phyloP scores from a whole-genome alignment of 2,329 filamentous ascomycete genomes.

The Pseudocercospora fuligena region DNA sequence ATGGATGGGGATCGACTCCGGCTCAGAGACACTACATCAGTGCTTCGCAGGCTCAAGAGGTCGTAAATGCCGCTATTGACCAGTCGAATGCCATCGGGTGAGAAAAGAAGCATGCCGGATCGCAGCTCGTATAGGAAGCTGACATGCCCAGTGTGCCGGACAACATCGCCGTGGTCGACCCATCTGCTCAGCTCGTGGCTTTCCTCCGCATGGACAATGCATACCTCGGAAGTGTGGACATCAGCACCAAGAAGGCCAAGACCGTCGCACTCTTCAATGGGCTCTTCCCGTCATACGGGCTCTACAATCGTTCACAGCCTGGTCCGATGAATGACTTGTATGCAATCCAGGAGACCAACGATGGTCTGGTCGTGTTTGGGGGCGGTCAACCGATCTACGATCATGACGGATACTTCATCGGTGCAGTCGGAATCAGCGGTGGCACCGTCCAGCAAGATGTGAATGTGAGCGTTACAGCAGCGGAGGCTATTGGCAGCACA shows the following conservation, averaged over 20 bases:
- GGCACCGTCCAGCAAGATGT: slow-evolving; percentile 37
- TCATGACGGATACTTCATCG: slow-evolving; percentile 35
- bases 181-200: slow-evolving; percentile 35
- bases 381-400: slow-evolving; percentile 37
- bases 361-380: slow-evolving; percentile 37
- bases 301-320: slow-evolving; percentile 35
- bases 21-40: slow-evolving; percentile 35
- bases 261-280: slow-evolving; percentile 39
- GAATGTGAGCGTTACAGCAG: slow-evolving; percentile 13
- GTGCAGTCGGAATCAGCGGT: slow-evolving; percentile 38
- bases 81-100: slow-evolving; percentile 23
- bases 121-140: background rate
- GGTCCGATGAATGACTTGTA: slow-evolving; percentile 26
- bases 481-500: slow-evolving; percentile 10
- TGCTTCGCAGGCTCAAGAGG: slow-evolving; percentile 30
- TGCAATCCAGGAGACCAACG: slow-evolving; percentile 37
- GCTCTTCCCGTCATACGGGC: slow-evolving; percentile 32
- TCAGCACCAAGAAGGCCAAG: slow-evolving; percentile 39
- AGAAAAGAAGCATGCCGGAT: background rate
- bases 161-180: slow-evolving; percentile 39
- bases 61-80: slow-evolving; percentile 32
- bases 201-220: slow-evolving; percentile 41
- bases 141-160: slow-evolving; percentile 27
- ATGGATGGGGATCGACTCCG: slow-evolving; percentile 33
- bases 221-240: slow-evolving; percentile 36